Base-by-base conservation (phyloP, 306 rosid species). In the Cucurbita argyrosperma region DNA sequence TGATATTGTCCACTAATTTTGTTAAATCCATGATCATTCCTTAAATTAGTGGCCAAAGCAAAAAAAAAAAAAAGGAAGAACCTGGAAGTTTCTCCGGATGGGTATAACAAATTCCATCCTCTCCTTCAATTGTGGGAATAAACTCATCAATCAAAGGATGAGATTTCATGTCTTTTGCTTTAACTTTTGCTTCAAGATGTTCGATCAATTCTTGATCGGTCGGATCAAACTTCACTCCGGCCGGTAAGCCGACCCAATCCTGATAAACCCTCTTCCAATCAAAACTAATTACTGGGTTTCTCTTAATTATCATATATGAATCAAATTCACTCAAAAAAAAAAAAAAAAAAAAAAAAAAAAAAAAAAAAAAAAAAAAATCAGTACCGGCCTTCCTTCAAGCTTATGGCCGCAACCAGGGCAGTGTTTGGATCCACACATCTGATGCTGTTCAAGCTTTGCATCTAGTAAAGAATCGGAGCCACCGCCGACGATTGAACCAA, bases 1-100 rank as follows among this genome's bases (percentile, higher is more conserved):
- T 5, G 8, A 40, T 4, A 40, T 40, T 46, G 12, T 46, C 2
- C 13, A 10, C 11, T 26, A 26, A 26, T 26, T 26, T 30, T 30
- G 4, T 3, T 30, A 30, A 30, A 30, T 30, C 1, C 35, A 30
- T 30, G 35, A 2, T 30, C 4, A 30, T 30, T 30, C 35, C 4
- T 3, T 30, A 30, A 3, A 30, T 30, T 30, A 30, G 35, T 30
- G 0, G 3, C n/a, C n/a, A n/a, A n/a, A n/a, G n/a, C n/a, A n/a
- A 0, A 12, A 49, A 4, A 46, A 26, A 54, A 56, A 14, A 59
- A 15, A 30, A 39, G 8, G 2, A 64, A 37, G 4, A 26, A 90
- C 98, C 99, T 74, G 99, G 99, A 69, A 95, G 96, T 87, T 95
- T 95, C 62, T 95, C 99, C 15, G 99, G 99, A 87, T 95, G 99